A percentile compares a stretch with the other conserved stretches of the same genome.
These are phyloP conservation scores for Aspergillus sclerotiicarbonarius DNA, from an alignment of 495 filamentous ascomycete genomes.

Conservation along the genomic window DNA sequence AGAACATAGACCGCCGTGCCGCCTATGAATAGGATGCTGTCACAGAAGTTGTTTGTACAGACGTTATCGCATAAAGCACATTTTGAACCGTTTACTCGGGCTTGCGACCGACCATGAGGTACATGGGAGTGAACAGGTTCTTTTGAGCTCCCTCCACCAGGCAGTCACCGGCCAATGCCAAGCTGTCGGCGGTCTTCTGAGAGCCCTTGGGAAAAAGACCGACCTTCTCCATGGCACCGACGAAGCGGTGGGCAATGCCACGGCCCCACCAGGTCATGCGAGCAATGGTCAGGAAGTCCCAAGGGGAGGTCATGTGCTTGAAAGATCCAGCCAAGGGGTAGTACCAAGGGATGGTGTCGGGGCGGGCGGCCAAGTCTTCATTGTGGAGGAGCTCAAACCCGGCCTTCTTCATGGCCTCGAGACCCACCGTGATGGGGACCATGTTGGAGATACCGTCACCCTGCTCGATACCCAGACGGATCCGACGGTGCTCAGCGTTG, in stretches of 20 bases:
- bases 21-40: constrained; percentile 15
- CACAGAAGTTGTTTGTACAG: constrained; percentile 17
- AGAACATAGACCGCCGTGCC: constrained; percentile 22
- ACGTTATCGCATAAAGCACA: constrained; percentile 11
- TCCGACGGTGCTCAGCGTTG: constrained; percentile 82
- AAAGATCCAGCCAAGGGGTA: constrained; percentile 84
- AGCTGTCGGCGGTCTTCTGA: constrained; percentile 90
- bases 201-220: constrained; percentile 79
- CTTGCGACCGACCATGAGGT: constrained; percentile 96
- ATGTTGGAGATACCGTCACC: constrained; percentile 99
- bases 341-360: constrained; percentile 86
- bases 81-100: constrained; percentile 47
- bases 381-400: constrained; percentile 84
- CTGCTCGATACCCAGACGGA: constrained; percentile 93
- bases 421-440: constrained; percentile 82
- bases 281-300: constrained; percentile 80
- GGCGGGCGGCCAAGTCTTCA: constrained; percentile 85
- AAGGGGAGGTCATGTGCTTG: constrained; percentile 74
- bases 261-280: constrained; percentile 90
- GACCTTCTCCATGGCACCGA: constrained; percentile 73
- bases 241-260: constrained; percentile 70
- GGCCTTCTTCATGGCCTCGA: constrained; percentile 81
- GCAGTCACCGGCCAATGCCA: constrained; percentile 80
- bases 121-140: constrained; percentile 98
- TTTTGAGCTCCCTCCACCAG: constrained; percentile 87